Conservation (phyloP, 257 asterid genomes). For the Ballota nigra region DNA sequence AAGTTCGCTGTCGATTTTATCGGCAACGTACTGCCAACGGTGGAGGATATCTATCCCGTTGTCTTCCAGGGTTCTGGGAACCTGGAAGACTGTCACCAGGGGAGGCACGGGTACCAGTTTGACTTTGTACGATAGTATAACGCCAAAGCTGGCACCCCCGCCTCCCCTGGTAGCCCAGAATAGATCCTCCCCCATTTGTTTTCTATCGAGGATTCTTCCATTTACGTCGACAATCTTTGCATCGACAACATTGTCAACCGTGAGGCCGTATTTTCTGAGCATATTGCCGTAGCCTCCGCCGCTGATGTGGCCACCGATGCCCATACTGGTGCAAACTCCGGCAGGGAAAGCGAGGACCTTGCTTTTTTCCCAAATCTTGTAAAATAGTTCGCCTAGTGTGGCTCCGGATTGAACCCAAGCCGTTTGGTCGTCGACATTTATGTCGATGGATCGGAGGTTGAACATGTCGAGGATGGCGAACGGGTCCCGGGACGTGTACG, state of each 20-base stretch:
- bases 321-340: conserved; percentile 28
- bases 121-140: conserved; percentile 20
- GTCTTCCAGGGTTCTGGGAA: conserved; percentile 6
- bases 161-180: conserved; percentile 44
- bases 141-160: conserved; percentile 38
- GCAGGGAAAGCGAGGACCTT: conserved; percentile 29
- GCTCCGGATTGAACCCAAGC: conserved; percentile 35
- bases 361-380: conserved; percentile 25
- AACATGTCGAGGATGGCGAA: conserved; percentile 28
- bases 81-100: conserved; percentile 15
- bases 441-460: conserved; percentile 3
- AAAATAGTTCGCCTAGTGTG: conserved; percentile 28
- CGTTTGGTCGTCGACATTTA: conserved; percentile 1
- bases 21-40: conserved; percentile 26
- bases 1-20: conserved; percentile 14
- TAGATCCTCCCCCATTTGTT: conserved; percentile 34
- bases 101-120: conserved; percentile 29
- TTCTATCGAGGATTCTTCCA: conserved; percentile 25
- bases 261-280: conserved; percentile 30
- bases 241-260: conserved; percentile 29
- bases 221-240: conserved; percentile 29
- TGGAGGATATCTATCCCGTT: conserved; percentile 18
- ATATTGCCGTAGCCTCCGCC: conserved; percentile 35
- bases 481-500: conserved; percentile 8
- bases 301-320: conserved; percentile 33